Evolutionary conservation across 257 asterid genomes (phyloP).

Genomic region (Solanum tacnaense): DNA sequence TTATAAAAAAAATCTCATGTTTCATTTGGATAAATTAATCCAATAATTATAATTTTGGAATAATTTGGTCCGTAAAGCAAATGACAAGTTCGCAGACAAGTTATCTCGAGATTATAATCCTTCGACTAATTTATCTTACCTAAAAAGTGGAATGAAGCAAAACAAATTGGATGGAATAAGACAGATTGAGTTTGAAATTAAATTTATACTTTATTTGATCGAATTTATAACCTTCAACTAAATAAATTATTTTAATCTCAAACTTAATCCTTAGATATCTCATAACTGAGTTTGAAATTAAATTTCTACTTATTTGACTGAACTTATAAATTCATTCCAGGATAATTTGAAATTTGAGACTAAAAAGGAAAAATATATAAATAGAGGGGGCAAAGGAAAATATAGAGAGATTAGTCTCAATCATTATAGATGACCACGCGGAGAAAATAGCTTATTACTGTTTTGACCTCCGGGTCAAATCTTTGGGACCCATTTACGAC

Average conservation of each 20-base stretch:
- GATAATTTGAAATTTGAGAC: neutral
- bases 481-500: neutral
- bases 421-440: constrained; percentile 62
- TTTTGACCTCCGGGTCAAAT: constrained; percentile 27
- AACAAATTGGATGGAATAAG: neutral
- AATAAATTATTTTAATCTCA: neutral
- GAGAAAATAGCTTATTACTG: constrained; percentile 18
- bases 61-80: neutral
- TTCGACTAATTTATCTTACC: neutral
- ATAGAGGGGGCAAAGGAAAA: constrained; percentile 2
- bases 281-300: neutral
- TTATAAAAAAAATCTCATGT: neutral
- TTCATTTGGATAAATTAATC: neutral
- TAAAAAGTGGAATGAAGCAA: neutral
- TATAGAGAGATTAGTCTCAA: constrained; percentile 18
- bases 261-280: neutral
- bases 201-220: neutral
- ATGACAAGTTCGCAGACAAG: neutral
- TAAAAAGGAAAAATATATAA: neutral
- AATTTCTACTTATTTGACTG: neutral
- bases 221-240: neutral
- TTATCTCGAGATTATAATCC: neutral
- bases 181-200: neutral
- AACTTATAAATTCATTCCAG: neutral
- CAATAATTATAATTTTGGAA: too few species aligned